These are phyloP conservation scores for Metroxylon sagu DNA, from an alignment of 176 grass and related monocot genomes.

Conservation along the genomic window DNA sequence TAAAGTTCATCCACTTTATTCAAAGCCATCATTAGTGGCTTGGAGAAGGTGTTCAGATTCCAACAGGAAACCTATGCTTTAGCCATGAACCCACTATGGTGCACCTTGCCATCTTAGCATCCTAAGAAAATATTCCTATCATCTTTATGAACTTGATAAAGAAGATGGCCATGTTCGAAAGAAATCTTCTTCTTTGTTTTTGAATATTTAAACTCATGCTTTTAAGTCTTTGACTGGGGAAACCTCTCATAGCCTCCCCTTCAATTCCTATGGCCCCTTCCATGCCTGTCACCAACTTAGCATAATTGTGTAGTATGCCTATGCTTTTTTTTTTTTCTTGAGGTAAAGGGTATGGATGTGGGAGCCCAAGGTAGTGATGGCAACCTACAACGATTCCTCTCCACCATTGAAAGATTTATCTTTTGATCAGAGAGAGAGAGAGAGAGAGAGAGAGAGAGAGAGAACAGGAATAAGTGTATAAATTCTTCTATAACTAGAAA, in stretches of 20 bases:
- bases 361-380: background rate
- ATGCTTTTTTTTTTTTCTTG: too few relatives aligned
- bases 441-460: too few relatives aligned
- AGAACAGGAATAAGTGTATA: too few relatives aligned
- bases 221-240: slow-evolving; percentile 1
- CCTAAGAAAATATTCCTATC: slow-evolving; percentile 1
- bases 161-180: background rate
- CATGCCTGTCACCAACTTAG: too few relatives aligned
- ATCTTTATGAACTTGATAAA: background rate
- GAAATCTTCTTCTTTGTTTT: background rate
- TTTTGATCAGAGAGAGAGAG: too few relatives aligned
- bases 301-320: too few relatives aligned
- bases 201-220: background rate
- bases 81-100: background rate
- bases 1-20: slow-evolving; percentile 4
- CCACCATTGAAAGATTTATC: background rate
- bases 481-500: too few relatives aligned
- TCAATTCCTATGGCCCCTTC: background rate
- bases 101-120: slow-evolving; percentile 3
- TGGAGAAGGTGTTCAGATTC: background rate
- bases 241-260: background rate
- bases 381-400: background rate
- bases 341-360: too few relatives aligned
- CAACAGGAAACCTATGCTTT: background rate
- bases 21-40: slow-evolving; percentile 11